Evolutionary conservation across 371 early-diverging fungal genomes (phyloP), one percentile per base, ranked within the genome.

Genomic region (Syncephalastrum monosporum): DNA sequence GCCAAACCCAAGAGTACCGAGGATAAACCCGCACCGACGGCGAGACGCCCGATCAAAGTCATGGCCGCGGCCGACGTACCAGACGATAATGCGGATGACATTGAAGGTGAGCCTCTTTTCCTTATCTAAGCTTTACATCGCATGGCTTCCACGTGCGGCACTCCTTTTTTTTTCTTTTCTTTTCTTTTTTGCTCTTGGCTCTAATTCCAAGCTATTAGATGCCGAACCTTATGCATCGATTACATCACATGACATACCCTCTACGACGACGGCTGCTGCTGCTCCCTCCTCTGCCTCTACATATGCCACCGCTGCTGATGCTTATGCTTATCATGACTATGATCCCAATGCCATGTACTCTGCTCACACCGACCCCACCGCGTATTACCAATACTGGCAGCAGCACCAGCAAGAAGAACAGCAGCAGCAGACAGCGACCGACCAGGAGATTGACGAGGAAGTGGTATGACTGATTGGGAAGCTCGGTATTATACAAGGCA

Each of bases 311-410:
- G 65, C 67, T 25, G 70, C 62, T 4, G 67, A 68, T 45, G 67
- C 65, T 17, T 69, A 73, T 48, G 71, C 67, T 5, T 61, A 63
- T n/a, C 23, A 27, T 15, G 47, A 53, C 12, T 57, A 72, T 38
- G 77, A 78, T 46, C 70, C 72, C 4, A 81, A 82, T 46, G 69
- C 72, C 49, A 79, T 79, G 68, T 78, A 82, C 47, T 63, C 75
- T 7, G 69, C 65, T 45, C 61, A 65, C 24, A 47, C 69, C 0
- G 82, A 81, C 53, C 73, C 77, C 16, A 65, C 71, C n/a, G 64
- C 75, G 0, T 80, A 82, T 56, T 68, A 77, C 15, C 72, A 74
- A 38, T 74, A 76, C n/a, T 75, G 65, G 15, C 69, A 70, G 5
- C 60, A 75, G n/a, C 65, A 78, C 7, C 60, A 75, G n/a, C 65